Base-by-base conservation (phyloP, 495 filamentous ascomycete genomes). In the Podospora fimiseda region DNA sequence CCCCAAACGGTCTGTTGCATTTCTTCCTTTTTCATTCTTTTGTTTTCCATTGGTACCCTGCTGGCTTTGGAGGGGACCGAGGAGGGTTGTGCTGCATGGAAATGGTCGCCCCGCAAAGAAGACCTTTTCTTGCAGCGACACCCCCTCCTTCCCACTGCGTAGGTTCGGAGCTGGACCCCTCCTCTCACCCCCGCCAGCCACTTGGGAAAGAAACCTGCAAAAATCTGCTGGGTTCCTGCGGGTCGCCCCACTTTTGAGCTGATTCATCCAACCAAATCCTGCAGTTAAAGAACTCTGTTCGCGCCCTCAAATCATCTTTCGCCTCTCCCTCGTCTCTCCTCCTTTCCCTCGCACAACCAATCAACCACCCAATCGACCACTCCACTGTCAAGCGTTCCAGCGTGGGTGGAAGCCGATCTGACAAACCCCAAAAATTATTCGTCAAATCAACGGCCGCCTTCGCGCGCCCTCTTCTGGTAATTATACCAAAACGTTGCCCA, bases 241-340 rank as follows among this genome's bases (percentile, higher is more conserved):
- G 23, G 50, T 9, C 48, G 63, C 52, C 58, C 61, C 62, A 63
- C 58, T 60, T 46, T 22, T 15, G 47, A 57, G 67, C 65, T 71
- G 65, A 69, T 61, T 70, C 69, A 70, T 66, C 69, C 67, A 72
- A 68, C 68, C 69, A 72, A 62, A 69, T 55, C 55, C 38, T 55
- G 36, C 51, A 55, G 66, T 67, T 68, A 66, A 68, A 68, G 65
- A 60, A 60, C 39, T 61, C 63, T 53, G 60, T 36, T 45, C 56
- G 62, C 60, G 48, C 66, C 65, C 68, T 69, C 68, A 71, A 71
- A 71, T 71, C 68, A 71, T 59, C 60, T 58, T 63, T 66, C 62
- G 60, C 52, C 52, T 53, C 60, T 64, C 61, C 61, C 62, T 60
- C 60, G 61, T 70, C 62, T 67, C 67, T 71, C 67, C 61, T 52